Base-by-base conservation (phyloP, 164 flowering plant species). In the Berberis thunbergii region DNA sequence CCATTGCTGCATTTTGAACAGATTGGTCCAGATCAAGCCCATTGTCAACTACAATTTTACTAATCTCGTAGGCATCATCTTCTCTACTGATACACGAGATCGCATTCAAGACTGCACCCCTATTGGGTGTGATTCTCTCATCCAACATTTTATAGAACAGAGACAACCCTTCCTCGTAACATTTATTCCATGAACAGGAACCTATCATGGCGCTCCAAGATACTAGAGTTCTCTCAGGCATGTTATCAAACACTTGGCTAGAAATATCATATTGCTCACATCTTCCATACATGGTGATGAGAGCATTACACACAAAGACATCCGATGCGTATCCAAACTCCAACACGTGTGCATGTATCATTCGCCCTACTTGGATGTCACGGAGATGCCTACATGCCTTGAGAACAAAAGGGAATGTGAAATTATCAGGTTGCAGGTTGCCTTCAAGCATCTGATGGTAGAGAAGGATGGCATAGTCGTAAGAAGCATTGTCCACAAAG, bases 151-250 rank as follows among this genome's bases (percentile, higher is more conserved):
- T 2, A 0, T 8, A 8, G 45, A 53, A 64, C 59, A 53, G 39
- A n/a, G 41, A 43, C 9, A 69, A 52, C 7, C 68, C 68, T 59
- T 69, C 62, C 38, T 58, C 7, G 5, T 40, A 38, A 41, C 12
- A 26, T 4, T 58, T 64, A 45, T 64, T 64, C 8, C 45, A 54
- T 6, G 63, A 60, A 54, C 53, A 64, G 10, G 68, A 64, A 13
- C 62, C 68, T 4, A 69, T 44, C 49, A 69, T 63, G 7, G 64
- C 68, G 59, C 60, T 64, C 72, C 72, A 69, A 8, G 72, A 69
- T 43, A 69, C 66, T 43, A 69, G 50, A 53, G 13, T 65, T 62
- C 68, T 57, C 1, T 45, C 46, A 44, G 55, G 57, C 68, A 69
- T 69, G 59, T 60, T 38, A 64, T 64, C 68, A 58, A 64, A 69